These are phyloP conservation scores for Ensete glaucum DNA, from an alignment of 176 grass and related monocot genomes.

Conservation along the genomic window DNA sequence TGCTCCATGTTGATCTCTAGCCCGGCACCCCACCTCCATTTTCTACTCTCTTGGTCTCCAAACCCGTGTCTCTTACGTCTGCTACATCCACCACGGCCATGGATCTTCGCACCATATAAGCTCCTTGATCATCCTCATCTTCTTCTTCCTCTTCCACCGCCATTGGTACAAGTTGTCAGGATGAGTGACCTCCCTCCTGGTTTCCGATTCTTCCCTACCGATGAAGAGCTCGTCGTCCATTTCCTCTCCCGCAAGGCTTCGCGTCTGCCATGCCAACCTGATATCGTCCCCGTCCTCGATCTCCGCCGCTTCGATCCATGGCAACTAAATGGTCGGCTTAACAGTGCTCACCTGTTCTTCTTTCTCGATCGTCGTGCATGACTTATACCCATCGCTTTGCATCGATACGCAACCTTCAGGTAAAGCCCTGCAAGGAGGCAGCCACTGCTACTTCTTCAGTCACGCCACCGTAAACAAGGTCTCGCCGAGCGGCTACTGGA, in stretches of 20 bases:
- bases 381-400: not conserved
- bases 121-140: not conserved
- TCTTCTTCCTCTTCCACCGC: not conserved
- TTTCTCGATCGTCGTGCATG: no score
- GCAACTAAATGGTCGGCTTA: constrained; percentile 61
- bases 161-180: constrained; percentile 3
- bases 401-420: constrained; percentile 30
- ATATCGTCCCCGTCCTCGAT: constrained; percentile 57
- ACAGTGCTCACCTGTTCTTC: not conserved
- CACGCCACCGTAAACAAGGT: constrained; percentile 26
- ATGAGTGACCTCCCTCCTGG: constrained; percentile 70
- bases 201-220: constrained; percentile 87
- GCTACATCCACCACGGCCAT: not conserved
- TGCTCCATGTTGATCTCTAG: not conserved
- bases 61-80: not conserved
- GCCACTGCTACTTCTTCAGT: constrained; percentile 80
- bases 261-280: constrained; percentile 49
- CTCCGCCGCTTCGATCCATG: constrained; percentile 60
- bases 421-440: constrained; percentile 64
- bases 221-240: constrained; percentile 78
- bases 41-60: not conserved
- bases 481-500: constrained; percentile 66
- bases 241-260: constrained; percentile 69
- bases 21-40: not conserved
- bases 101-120: not conserved